Evolutionary conservation across 805 yeast species (phyloP).

Genomic region (Yarrowia divulgata): DNA sequence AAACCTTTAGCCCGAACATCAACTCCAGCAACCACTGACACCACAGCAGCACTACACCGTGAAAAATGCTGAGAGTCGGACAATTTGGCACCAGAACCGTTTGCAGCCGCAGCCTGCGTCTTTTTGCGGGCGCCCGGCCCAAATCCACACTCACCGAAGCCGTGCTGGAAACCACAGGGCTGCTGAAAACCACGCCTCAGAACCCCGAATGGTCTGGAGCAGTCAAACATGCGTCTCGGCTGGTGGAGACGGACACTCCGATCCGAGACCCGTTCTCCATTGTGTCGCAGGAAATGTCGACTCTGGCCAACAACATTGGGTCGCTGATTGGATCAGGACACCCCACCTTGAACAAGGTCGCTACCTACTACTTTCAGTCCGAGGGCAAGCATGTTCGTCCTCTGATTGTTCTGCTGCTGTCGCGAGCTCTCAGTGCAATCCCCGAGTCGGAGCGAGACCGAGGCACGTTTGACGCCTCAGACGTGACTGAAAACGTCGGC

Average conservation of each 20-base stretch:
- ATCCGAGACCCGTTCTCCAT: constrained; percentile 85
- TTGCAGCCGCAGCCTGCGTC: not conserved
- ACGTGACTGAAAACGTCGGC: constrained; percentile 45
- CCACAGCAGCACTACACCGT: not conserved
- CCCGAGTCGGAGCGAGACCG: constrained; percentile 74
- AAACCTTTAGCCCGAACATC: constrained; percentile 8
- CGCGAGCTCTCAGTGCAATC: constrained; percentile 77
- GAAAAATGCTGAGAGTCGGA: constrained; percentile 30
- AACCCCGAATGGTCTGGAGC: constrained; percentile 44
- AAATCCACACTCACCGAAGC: constrained; percentile 44
- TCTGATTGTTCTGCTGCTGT: constrained; percentile 78
- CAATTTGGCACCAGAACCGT: constrained; percentile 14
- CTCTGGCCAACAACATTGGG: constrained; percentile 85
- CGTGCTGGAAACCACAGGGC: constrained; percentile 40
- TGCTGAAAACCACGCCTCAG: constrained; percentile 31
- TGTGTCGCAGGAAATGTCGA: constrained; percentile 92
- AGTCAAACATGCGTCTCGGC: constrained; percentile 46
- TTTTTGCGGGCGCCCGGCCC: not conserved
- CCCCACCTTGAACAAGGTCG: constrained; percentile 88
- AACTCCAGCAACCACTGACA: not conserved
- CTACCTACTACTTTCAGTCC: constrained; percentile 94
- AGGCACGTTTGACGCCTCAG: constrained; percentile 59
- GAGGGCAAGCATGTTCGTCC: constrained; percentile 98
- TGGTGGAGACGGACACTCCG: constrained; percentile 51
- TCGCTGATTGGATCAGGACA: constrained; percentile 89